Conservation (phyloP, 345 rosid species). For the Mallotus nudiflorus region DNA sequence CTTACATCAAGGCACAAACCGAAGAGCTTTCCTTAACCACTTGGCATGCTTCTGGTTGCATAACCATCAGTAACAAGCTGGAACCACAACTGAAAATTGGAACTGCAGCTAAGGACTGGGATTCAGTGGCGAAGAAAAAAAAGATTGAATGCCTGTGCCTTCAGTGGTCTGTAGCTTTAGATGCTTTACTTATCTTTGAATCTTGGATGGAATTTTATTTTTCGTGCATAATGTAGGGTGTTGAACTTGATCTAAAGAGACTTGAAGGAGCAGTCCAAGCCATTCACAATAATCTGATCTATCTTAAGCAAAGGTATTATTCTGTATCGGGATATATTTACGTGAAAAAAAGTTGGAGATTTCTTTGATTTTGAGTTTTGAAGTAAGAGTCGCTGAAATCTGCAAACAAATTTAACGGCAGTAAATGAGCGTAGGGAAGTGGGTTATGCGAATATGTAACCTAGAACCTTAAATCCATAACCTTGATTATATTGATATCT, state of each 20-base stretch:
- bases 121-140: conserved; percentile 88
- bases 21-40: too few species aligned
- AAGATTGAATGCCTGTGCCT: conserved; percentile 49
- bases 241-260: conserved; percentile 75
- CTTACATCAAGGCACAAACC: too few species aligned
- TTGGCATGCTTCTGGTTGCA: conserved; percentile 75
- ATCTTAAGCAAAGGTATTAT: conserved; percentile 60
- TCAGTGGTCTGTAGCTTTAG: neutral
- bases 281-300: conserved; percentile 56
- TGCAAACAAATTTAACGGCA: neutral
- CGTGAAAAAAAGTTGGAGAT: neutral
- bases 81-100: conserved; percentile 66
- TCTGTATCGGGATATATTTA: neutral
- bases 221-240: conserved; percentile 52
- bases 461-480: neutral
- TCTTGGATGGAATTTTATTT: neutral
- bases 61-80: conserved; percentile 30
- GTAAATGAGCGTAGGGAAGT: neutral
- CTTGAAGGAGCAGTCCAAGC: conserved; percentile 68
- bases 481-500: neutral
- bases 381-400: neutral
- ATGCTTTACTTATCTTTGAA: neutral
- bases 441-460: neutral
- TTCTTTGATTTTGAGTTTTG: neutral
- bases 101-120: conserved; percentile 95